Evolutionary conservation across 2,329 filamentous ascomycete genomes (phyloP), one percentile per base, ranked within the genome.

Genomic region (Hawksworthiomyces lignivorus): DNA sequence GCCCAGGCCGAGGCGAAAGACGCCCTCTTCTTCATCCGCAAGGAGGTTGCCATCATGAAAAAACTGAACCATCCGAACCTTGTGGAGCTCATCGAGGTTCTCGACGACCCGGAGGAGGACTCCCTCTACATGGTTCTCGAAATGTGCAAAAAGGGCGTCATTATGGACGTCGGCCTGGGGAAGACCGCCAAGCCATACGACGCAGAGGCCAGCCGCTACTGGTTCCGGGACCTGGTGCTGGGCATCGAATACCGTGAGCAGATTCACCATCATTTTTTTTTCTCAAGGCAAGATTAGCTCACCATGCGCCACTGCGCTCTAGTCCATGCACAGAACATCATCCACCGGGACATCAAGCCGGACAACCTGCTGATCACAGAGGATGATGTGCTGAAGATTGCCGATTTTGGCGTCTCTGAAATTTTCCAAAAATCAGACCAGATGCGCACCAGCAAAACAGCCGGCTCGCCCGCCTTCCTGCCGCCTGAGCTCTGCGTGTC

Each of bases 1-100:
- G 68, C 73, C 47, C 65, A 70, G 34, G 73, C 73, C 32, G 82
- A 84, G 57, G 82, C 82, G 52, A 68, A 69, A 20, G 77, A 81
- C 54, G 78, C 90, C 0, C 69, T 97, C 11, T 85, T 85, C 55
- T 69, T 97, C 46, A 97, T 98, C 60, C 84, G 88, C 47, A 86
- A 95, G 61, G 92, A 98, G 62, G 92, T 97, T 54, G 92, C 92
- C 45, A 94, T 97, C 58, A 97, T 98, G 89, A 98, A 97, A 70
- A 97, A 97, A 65, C 73, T 97, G 35, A 82, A 96, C 56, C 92
- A 98, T 57, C 83, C 81, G 21, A 98, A 97, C 56, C 69, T 98
- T n/a, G 90, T 97, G 12, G 81, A 84, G 34, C 68, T 98, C 38
- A 87, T 94, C 50, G 92, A 98, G 63, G 92, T 98, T 4, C 69